A percentile compares a stretch with the other conserved stretches of the same genome.
Evolutionary conservation across 805 yeast genomes (phyloP).

Genomic region (Candida stauntonica): DNA sequence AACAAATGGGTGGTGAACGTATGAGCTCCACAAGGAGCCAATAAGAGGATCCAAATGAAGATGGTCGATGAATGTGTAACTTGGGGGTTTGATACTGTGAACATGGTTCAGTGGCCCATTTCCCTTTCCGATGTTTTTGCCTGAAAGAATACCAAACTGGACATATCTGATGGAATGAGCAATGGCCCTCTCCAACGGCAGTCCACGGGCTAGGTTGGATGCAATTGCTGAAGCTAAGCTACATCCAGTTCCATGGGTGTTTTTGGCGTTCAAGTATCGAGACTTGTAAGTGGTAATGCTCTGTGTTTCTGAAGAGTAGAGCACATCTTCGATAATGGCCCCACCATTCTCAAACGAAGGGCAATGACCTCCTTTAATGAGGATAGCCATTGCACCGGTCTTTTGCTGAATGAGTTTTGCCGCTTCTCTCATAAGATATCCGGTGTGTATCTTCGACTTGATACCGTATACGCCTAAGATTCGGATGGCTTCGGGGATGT

Average conservation of each 20-base stretch:
- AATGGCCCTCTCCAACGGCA: constrained; percentile 44
- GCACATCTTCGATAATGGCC: constrained; percentile 44
- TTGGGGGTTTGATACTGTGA: constrained; percentile 22
- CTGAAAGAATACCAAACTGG: constrained; percentile 55
- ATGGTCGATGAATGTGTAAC: constrained; percentile 23
- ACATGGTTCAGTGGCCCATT: constrained; percentile 78
- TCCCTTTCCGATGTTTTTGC: constrained; percentile 42
- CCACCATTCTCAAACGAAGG: constrained; percentile 38
- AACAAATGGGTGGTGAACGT: constrained; percentile 61
- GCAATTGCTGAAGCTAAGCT: constrained; percentile 80
- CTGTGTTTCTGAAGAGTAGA: constrained; percentile 41
- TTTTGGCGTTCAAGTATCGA: constrained; percentile 38
- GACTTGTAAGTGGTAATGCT: constrained; percentile 43
- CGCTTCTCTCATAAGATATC: constrained; percentile 38
- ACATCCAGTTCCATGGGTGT: constrained; percentile 91
- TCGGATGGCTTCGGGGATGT: constrained; percentile 57
- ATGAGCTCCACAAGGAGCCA: constrained; percentile 50
- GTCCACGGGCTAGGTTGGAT: constrained; percentile 61
- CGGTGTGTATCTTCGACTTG: constrained; percentile 25
- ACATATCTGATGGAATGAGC: constrained; percentile 58
- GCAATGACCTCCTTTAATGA: constrained; percentile 80
- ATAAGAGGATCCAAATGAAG: constrained; percentile 46
- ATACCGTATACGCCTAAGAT: constrained; percentile 33
- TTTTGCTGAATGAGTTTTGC: constrained; percentile 36
- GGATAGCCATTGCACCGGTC: constrained; percentile 46